Base-by-base conservation (phyloP, 2,329 filamentous ascomycete genomes). In the Corinectria fuckeliana region DNA sequence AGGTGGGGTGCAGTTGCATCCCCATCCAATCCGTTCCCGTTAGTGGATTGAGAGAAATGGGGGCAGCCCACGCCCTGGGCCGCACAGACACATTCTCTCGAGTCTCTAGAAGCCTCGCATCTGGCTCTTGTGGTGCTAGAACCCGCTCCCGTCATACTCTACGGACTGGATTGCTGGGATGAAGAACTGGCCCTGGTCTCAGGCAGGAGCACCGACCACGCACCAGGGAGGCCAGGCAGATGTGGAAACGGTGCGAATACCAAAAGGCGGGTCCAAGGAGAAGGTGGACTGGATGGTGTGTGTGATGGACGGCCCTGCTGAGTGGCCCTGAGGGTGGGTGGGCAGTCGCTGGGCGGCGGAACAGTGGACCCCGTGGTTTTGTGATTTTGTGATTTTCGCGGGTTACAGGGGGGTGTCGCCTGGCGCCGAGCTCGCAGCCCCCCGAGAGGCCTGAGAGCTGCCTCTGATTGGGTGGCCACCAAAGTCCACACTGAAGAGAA, bases 401-500 rank as follows among this genome's bases (percentile, higher is more conserved):
- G 34, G 36, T 21, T 44, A 36, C 28, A 26, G 41, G 41, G 49
- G 49, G 50, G 50, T 58, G 56, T 58, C 42, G 50, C 50, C 56
- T 48, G 56, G 50, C 36, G 56, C 56, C 56, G 50, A 50, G 50
- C 50, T 58, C 56, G 56, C 56, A 50, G 36, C n/a, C 25, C 42
- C 28, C 49, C 18, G 32, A 18, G 32, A 36, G 32, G 32, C n/a
- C 34, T 28, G 16, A 38, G 21, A 21, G 47, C 36, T 21, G 1
- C 13, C 39, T 30, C 26, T 69, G 49, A 69, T 69, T 69, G 67
- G 67, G 45, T 11, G 26, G 48, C n/a, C 50, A 42, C 50, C 55
- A 34, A 26, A 60, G 52, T 47, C 38, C 49, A 53, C 60, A 47
- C 54, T 66, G 58, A 62, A 65, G 66, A 67, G 55, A 67, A 67